phyloP scores from a whole-genome alignment of 2,329 filamentous ascomycete genomes.

The Colletotrichum tamarilloi region DNA sequence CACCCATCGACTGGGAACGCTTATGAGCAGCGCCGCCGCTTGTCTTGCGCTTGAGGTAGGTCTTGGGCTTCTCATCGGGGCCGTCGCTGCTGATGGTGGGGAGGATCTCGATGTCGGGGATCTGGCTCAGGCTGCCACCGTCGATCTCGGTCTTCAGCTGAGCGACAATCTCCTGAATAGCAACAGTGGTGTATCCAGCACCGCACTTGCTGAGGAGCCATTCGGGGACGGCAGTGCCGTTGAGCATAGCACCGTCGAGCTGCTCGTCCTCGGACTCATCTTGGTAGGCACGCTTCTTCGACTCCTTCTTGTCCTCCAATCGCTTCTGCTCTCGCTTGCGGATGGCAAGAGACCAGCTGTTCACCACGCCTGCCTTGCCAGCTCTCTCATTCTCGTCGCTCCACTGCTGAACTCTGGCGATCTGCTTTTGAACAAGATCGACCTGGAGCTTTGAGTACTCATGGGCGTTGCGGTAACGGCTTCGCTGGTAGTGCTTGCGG shows the following conservation, averaged over 20 bases:
- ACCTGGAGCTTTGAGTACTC: slow-evolving; percentile 73
- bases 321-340: slow-evolving; percentile 74
- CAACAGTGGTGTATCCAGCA: slow-evolving; percentile 57
- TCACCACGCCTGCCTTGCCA: slow-evolving; percentile 57
- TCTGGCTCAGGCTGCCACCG: slow-evolving; percentile 52
- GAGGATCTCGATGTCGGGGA: slow-evolving; percentile 70
- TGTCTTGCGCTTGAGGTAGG: slow-evolving; percentile 41
- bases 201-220: slow-evolving; percentile 62
- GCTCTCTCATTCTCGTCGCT: slow-evolving; percentile 58
- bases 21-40: slow-evolving; percentile 41
- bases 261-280: slow-evolving; percentile 45
- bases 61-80: slow-evolving; percentile 42
- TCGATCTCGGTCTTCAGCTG: slow-evolving; percentile 59
- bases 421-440: slow-evolving; percentile 71
- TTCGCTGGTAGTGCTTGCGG: slow-evolving; percentile 85
- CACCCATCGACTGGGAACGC: slow-evolving; percentile 49
- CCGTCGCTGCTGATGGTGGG: slow-evolving; percentile 60
- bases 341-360: slow-evolving; percentile 70
- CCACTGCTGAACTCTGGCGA: slow-evolving; percentile 73
- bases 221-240: slow-evolving; percentile 55
- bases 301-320: slow-evolving; percentile 54
- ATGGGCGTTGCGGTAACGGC: slow-evolving; percentile 73
- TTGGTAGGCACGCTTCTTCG: slow-evolving; percentile 44
- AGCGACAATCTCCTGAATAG: slow-evolving; percentile 60
- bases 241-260: slow-evolving; percentile 44